A percentile compares a stretch with the other conserved stretches of the same genome.
Evolutionary conservation across 805 yeast genomes (phyloP).

Genomic region (Jamesozyma jinghongensis): DNA sequence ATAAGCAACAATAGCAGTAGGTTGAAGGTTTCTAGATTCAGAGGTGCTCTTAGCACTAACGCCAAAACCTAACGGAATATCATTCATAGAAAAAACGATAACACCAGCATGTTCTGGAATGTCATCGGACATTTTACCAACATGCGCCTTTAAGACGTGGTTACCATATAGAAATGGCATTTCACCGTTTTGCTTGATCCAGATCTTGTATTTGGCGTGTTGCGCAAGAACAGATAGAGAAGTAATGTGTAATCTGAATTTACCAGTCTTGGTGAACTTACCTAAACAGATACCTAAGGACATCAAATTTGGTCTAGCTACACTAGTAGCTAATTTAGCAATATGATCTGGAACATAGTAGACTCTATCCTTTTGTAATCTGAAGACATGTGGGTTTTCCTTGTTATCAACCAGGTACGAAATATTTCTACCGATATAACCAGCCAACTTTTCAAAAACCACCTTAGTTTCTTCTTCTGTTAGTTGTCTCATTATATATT

Average conservation of each 20-base stretch:
- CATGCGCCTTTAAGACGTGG: conserved; percentile 91
- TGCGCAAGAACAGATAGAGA: conserved; percentile 73
- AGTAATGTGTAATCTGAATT: conserved; percentile 92
- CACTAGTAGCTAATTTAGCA: conserved; percentile 82
- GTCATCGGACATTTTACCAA: conserved; percentile 95
- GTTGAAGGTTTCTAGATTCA: conserved; percentile 81
- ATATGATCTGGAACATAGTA: conserved; percentile 80
- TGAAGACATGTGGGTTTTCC: conserved; percentile 79
- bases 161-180: conserved; percentile 97
- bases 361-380: conserved; percentile 93
- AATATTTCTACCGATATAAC: conserved; percentile 93
- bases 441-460: conserved; percentile 92
- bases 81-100: conserved; percentile 82
- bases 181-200: conserved; percentile 97
- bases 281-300: conserved; percentile 91
- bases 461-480: conserved; percentile 96
- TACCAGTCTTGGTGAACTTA: conserved; percentile 95
- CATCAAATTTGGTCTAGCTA: conserved; percentile 83
- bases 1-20: conserved; percentile 89
- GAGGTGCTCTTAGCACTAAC: conserved; percentile 85
- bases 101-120: conserved; percentile 98
- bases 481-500: conserved; percentile 66
- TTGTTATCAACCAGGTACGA: conserved; percentile 76
- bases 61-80: conserved; percentile 91
- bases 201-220: conserved; percentile 84